Base-by-base conservation (phyloP, 139 green algal species). In the Ulvella scutata region DNA sequence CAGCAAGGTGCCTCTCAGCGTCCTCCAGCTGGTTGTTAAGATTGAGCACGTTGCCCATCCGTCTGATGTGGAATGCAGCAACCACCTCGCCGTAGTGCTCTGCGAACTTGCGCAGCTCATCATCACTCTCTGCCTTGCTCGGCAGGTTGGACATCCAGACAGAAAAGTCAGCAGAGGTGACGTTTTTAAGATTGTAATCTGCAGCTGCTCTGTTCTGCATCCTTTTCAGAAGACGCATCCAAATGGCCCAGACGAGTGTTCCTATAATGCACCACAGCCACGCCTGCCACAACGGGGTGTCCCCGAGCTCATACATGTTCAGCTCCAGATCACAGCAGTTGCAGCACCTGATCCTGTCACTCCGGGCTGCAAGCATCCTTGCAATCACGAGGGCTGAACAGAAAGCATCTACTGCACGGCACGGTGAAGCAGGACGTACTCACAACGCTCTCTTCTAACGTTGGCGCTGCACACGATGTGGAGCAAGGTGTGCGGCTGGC, bases 301-400 rank as follows among this genome's bases (percentile, higher is more conserved):
- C 51, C 31, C 4, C 4, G 51, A 67, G 51, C 51, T 67, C 13
- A 9, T 67, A n/a, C 40, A 17, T 59, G 17, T 67, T 29, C 51
- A 67, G 51, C 10, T 13, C 20, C 51, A 67, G 31, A 23, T 10
- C 20, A 29, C 51, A 67, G 51, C 51, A 67, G 13, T n/a, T 36
- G 17, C 51, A 67, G 17, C 51, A 67, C 17, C n/a, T n/a, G n/a
- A n/a, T n/a, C n/a, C n/a, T n/a, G n/a, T n/a, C n/a, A n/a, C n/a
- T n/a, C n/a, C n/a, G n/a, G n/a, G 51, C 51, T 67, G 51, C 51
- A 67, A 67, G 20, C 51, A 67, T n/a, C n/a, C n/a, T n/a, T n/a
- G n/a, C n/a, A n/a, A n/a, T n/a, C n/a, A n/a, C n/a, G n/a, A n/a
- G n/a, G n/a, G n/a, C n/a, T n/a, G n/a, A n/a, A n/a, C n/a, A n/a